Percentiles rank a stretch among this genome's conserved stretches.
phyloP scores from a whole-genome alignment of 495 filamentous ascomycete genomes.

The Neurospora sp. region DNA sequence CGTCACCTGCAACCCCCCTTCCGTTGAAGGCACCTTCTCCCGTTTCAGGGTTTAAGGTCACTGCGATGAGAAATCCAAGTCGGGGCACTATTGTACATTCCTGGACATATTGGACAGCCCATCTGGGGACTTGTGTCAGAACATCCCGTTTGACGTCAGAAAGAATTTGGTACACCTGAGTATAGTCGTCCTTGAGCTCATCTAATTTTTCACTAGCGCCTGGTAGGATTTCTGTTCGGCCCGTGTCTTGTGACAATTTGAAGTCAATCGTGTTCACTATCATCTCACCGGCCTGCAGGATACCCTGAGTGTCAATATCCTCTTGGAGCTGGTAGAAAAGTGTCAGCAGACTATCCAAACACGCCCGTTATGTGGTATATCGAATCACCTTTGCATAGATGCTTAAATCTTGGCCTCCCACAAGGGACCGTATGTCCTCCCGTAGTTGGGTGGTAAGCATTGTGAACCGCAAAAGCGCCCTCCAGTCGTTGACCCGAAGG shows the following conservation, averaged over 20 bases:
- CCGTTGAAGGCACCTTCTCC: slow-evolving; percentile 60
- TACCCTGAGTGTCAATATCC: slow-evolving; percentile 37
- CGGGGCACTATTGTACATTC: slow-evolving; percentile 81
- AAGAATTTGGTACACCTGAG: slow-evolving; percentile 66
- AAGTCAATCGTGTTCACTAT: slow-evolving; percentile 78
- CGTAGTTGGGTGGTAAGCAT: slow-evolving; percentile 56
- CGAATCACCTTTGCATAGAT: slow-evolving; percentile 49
- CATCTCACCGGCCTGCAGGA: slow-evolving; percentile 55
- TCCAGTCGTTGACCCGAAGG: slow-evolving; percentile 63
- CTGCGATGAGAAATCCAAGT: slow-evolving; percentile 78
- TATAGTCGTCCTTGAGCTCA: slow-evolving; percentile 62
- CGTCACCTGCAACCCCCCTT: slow-evolving; percentile 37
- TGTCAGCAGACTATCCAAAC: not conserved
- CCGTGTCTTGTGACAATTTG: slow-evolving; percentile 61
- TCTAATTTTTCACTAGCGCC: slow-evolving; percentile 73
- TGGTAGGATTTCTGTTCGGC: slow-evolving; percentile 60
- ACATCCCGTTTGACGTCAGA: slow-evolving; percentile 54
- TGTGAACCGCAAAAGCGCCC: slow-evolving; percentile 42
- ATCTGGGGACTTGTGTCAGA: slow-evolving; percentile 50
- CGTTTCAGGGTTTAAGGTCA: slow-evolving; percentile 51
- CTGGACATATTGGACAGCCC: slow-evolving; percentile 41
- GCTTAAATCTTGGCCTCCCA: slow-evolving; percentile 40
- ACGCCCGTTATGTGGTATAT: not conserved
- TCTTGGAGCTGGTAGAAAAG: slow-evolving; percentile 21
- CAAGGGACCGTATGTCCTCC: slow-evolving; percentile 53